Evolutionary conservation across 1,284 basidiomycete genomes (phyloP).

Genomic region (Earliella scabrosa): DNA sequence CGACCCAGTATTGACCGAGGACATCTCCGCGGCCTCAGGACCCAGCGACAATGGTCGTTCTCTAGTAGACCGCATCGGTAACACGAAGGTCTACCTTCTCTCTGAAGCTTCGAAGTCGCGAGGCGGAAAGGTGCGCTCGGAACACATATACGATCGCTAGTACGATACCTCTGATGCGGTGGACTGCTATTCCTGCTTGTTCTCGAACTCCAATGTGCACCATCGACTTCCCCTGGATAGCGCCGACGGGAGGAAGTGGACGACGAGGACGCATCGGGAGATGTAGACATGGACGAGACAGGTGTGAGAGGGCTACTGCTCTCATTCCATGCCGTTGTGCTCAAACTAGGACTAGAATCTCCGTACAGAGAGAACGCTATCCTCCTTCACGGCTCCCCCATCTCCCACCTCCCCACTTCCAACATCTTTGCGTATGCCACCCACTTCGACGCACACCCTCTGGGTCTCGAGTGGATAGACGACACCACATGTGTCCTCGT

Average conservation of each 20-base stretch:
- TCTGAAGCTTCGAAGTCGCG: slow-evolving; percentile 59
- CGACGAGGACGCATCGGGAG: slow-evolving; percentile 37
- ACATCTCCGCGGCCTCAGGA: slow-evolving; percentile 45
- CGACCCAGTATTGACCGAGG: slow-evolving; percentile 41
- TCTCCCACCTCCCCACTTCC: slow-evolving; percentile 69
- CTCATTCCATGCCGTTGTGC: neutral
- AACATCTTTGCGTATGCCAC: slow-evolving; percentile 78
- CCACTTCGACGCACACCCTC: slow-evolving; percentile 69
- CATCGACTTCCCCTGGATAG: slow-evolving; percentile 46
- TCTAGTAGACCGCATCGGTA: slow-evolving; percentile 69
- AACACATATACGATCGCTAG: slow-evolving; percentile 37
- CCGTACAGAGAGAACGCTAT: slow-evolving; percentile 69
- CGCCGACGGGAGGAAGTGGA: slow-evolving; percentile 52
- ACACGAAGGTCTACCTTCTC: slow-evolving; percentile 69
- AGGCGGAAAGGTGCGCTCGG: slow-evolving; percentile 72
- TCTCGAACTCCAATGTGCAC: slow-evolving; percentile 33
- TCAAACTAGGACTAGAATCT: slow-evolving; percentile 20
- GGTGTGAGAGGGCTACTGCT: slow-evolving; percentile 5
- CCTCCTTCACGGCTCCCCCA: slow-evolving; percentile 69
- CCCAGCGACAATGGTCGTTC: slow-evolving; percentile 25
- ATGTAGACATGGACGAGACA: slow-evolving; percentile 46
- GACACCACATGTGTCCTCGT: slow-evolving; percentile 80
- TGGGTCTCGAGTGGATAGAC: slow-evolving; percentile 79
- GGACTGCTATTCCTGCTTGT: no score
- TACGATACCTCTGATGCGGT: slow-evolving; percentile 51